A percentile compares a stretch with the other conserved stretches of the same genome.
Conservation (phyloP, 1,284 basidiomycete species). For the Anthracocystis walkeri region DNA sequence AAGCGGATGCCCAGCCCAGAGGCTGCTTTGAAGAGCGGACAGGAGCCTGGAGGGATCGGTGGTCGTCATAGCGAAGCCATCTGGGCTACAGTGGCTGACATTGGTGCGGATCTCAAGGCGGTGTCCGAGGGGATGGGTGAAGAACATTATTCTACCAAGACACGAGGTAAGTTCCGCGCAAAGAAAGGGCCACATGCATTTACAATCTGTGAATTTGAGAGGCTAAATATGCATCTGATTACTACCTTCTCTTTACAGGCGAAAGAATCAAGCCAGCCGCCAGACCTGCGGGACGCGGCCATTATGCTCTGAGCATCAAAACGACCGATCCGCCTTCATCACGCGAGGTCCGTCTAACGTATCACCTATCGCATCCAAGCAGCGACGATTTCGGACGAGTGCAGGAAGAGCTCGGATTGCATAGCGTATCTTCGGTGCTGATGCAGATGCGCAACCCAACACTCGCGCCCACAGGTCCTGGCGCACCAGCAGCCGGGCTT, state of each 20-base stretch:
- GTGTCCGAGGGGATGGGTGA: conserved; percentile 38
- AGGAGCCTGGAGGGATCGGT: conserved; percentile 54
- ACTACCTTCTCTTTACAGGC: conserved; percentile 12
- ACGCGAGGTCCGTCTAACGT: conserved; percentile 50
- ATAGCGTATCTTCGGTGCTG: conserved; percentile 40
- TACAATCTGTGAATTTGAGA: neutral
- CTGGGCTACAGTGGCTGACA: conserved; percentile 54
- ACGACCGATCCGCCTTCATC: conserved; percentile 47
- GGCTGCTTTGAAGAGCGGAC: conserved; percentile 42
- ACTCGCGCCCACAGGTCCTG: conserved; percentile 42
- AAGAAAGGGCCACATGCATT: neutral
- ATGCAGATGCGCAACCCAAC: conserved; percentile 59
- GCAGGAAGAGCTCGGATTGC: conserved; percentile 54
- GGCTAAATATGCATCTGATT: neutral
- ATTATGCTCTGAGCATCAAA: conserved; percentile 53
- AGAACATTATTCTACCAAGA: conserved; percentile 53
- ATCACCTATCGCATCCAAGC: conserved; percentile 54
- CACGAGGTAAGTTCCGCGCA: conserved; percentile 26
- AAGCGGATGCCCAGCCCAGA: conserved; percentile 56
- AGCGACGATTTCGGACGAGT: conserved; percentile 50
- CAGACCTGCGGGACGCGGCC: conserved; percentile 52
- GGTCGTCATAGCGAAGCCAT: conserved; percentile 55
- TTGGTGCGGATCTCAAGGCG: conserved; percentile 39
- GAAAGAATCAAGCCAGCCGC: conserved; percentile 49
- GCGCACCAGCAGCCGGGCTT: conserved; percentile 48